These are phyloP conservation scores for Guadua angustifolia DNA, from an alignment of 176 grass and related monocot species.

Conservation along the genomic window DNA sequence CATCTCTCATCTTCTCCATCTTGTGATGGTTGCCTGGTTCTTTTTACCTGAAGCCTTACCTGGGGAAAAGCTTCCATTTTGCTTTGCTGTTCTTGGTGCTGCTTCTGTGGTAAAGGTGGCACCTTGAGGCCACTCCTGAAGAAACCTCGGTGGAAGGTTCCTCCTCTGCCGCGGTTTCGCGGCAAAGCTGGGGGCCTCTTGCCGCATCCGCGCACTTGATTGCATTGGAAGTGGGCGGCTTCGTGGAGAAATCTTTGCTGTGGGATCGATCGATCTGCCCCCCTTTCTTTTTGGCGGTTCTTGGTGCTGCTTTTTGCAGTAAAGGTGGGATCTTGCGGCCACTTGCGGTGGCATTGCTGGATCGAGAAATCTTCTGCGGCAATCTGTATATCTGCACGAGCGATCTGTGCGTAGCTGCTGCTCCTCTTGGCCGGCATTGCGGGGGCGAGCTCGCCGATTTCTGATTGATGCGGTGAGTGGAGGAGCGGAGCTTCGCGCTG, in stretches of 20 bases:
- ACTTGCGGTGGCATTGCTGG: slow-evolving; percentile 37
- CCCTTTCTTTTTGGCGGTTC: slow-evolving; percentile 35
- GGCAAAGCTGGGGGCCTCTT: slow-evolving; percentile 9
- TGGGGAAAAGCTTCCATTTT: slow-evolving; percentile 22
- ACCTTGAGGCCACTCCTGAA: slow-evolving; percentile 4
- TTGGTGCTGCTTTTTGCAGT: slow-evolving; percentile 36
- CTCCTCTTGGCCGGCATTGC: slow-evolving; percentile 31
- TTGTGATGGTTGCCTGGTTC: slow-evolving; percentile 17
- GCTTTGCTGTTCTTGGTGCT: not conserved
- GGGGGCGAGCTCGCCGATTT: not conserved
- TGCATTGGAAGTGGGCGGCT: slow-evolving; percentile 22
- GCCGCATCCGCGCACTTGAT: slow-evolving; percentile 24
- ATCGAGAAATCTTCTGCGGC: slow-evolving; percentile 32
- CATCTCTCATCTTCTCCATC: not conserved
- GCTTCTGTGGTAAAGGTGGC: slow-evolving; percentile 17
- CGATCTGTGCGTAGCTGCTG: not conserved
- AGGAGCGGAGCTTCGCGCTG: not conserved
- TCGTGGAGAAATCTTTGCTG: slow-evolving; percentile 41
- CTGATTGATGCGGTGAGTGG: slow-evolving; percentile 17
- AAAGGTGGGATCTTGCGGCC: slow-evolving; percentile 50
- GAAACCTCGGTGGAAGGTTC: slow-evolving; percentile 33
- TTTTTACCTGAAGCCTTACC: not conserved
- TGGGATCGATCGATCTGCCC: slow-evolving; percentile 6
- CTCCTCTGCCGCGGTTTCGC: slow-evolving; percentile 21
- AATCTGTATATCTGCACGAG: not conserved